A percentile compares a stretch with the other conserved stretches of the same genome.
These are phyloP conservation scores for Sporothrix phasma DNA, from an alignment of 2,329 filamentous ascomycete genomes.

Conservation along the genomic window DNA sequence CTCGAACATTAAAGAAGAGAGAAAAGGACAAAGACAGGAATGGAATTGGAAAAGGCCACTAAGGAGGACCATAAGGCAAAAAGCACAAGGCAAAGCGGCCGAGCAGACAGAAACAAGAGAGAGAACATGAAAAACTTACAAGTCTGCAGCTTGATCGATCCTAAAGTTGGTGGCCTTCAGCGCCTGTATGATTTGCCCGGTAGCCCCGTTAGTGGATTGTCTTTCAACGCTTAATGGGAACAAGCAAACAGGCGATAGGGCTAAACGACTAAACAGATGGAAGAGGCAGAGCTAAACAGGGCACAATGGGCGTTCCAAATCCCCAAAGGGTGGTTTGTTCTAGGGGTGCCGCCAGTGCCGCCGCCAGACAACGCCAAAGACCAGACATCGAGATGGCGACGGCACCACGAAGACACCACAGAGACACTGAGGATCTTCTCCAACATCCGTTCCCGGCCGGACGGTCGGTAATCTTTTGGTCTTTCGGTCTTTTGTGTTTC, in stretches of 20 bases:
- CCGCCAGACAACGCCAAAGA: not conserved
- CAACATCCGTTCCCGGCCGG: too few relatives aligned
- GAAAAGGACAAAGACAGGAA: too few relatives aligned
- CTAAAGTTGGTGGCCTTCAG: slow-evolving; percentile 40
- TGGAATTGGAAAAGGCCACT: too few relatives aligned
- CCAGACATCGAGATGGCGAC: not conserved
- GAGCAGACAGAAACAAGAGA: not conserved
- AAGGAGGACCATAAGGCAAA: slow-evolving; percentile 11
- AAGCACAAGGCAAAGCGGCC: slow-evolving; percentile 9
- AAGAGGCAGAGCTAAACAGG: too few relatives aligned
- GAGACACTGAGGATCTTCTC: not conserved
- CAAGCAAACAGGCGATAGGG: not conserved
- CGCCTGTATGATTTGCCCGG: slow-evolving; percentile 29
- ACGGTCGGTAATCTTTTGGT: too few relatives aligned
- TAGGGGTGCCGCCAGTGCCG: not conserved
- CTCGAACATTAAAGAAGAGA: too few relatives aligned
- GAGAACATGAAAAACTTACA: slow-evolving; percentile 37
- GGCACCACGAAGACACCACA: slow-evolving; percentile 1
- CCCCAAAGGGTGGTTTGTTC: too few relatives aligned
- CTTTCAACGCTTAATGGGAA: not conserved
- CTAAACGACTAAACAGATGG: too few relatives aligned
- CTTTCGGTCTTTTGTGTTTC: not conserved
- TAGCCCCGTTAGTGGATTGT: slow-evolving; percentile 13
- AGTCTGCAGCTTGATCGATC: slow-evolving; percentile 44
- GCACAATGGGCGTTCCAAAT: too few relatives aligned